These are phyloP conservation scores for Aspergillus nanangensis DNA, from an alignment of 495 filamentous ascomycete genomes.

Conservation along the genomic window DNA sequence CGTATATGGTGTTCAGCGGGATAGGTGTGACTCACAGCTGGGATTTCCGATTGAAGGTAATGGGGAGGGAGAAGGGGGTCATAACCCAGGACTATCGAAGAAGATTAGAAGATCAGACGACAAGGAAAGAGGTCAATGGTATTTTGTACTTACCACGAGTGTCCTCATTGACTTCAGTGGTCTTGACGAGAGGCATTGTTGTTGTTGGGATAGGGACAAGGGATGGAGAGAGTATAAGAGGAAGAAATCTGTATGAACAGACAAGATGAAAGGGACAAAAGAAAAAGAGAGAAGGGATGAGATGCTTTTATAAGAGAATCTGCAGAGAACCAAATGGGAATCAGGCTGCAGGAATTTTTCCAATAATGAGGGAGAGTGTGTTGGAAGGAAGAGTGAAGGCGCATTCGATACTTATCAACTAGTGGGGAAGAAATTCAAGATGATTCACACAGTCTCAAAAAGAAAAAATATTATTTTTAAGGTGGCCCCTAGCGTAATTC, in stretches of 20 bases:
- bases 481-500: too few species aligned
- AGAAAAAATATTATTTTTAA: too few species aligned
- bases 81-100: constrained; percentile 75
- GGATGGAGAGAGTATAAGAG: not conserved
- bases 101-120: constrained; percentile 5
- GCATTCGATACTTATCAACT: too few species aligned
- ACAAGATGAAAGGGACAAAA: not conserved
- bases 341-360: too few species aligned
- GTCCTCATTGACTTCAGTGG: constrained; percentile 48
- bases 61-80: constrained; percentile 90
- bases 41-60: constrained; percentile 83
- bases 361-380: not conserved
- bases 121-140: not conserved
- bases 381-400: not conserved
- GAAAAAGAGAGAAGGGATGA: not conserved
- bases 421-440: too few species aligned
- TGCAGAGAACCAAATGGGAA: too few species aligned
- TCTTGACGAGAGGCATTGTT: constrained; percentile 48
- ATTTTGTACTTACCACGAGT: constrained; percentile 43
- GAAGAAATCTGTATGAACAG: not conserved
- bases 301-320: not conserved
- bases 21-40: constrained; percentile 55
- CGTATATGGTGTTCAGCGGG: too few species aligned
- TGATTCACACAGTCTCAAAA: too few species aligned
- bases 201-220: not conserved